Evolutionary conservation across 371 early-diverging fungal genomes (phyloP).

Genomic region (Syncephalastrum contaminatum): DNA sequence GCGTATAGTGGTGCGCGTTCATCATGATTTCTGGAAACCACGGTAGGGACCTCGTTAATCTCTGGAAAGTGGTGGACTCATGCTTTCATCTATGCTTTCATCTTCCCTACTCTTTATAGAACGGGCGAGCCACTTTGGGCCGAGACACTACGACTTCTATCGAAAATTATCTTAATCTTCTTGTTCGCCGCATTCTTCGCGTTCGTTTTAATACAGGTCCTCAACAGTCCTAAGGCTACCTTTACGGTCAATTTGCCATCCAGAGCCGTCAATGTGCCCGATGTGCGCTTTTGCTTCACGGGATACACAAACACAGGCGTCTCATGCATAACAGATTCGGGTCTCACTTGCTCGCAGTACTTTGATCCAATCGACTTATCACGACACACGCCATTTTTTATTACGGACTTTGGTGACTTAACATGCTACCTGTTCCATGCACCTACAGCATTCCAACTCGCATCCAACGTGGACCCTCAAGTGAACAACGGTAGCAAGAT

Average conservation of each 20-base stretch:
- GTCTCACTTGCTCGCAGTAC: constrained; percentile 13
- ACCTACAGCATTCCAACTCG: constrained; percentile 7
- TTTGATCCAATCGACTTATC: constrained; percentile 17
- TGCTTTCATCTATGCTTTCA: not conserved
- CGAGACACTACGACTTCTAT: constrained; percentile 23
- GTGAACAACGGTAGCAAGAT: constrained; percentile 19
- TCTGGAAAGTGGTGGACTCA: no score
- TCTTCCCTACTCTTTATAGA: constrained; percentile 6
- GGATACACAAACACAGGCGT: constrained; percentile 7
- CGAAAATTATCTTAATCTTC: constrained; percentile 18
- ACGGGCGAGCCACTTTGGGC: constrained; percentile 37
- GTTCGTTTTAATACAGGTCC: constrained; percentile 24
- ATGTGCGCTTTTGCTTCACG: constrained; percentile 28
- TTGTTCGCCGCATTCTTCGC: constrained; percentile 24
- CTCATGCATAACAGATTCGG: constrained; percentile 19
- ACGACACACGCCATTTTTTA: constrained; percentile 19
- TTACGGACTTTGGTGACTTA: constrained; percentile 12
- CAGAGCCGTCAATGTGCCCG: constrained; percentile 1
- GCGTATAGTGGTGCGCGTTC: constrained; percentile 9
- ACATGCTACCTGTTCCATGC: constrained; percentile 21
- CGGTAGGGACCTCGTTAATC: constrained; percentile 5
- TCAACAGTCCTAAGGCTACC: constrained; percentile 25
- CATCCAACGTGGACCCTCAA: constrained; percentile 6
- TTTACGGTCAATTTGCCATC: constrained; percentile 3
- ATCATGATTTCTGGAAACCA: constrained; percentile 23